Evolutionary conservation across 1,284 basidiomycete species (phyloP).

Genomic region (Vanrija humicola): DNA sequence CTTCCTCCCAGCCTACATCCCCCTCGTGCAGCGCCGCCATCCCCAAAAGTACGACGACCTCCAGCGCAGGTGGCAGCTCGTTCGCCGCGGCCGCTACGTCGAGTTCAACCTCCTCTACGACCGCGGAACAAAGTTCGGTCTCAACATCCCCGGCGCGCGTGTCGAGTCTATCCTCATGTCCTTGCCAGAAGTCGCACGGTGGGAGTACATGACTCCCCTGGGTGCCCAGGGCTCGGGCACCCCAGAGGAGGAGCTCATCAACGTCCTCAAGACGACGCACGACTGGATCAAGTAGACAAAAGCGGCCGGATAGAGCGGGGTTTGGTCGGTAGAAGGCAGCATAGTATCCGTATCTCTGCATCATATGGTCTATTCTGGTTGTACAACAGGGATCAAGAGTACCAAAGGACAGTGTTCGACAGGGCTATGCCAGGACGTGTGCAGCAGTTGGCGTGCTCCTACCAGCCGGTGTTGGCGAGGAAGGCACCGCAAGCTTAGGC

Average conservation of each 20-base stretch:
- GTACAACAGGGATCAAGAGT: too few species aligned
- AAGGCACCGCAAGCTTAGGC: too few species aligned
- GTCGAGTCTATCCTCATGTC: constrained; percentile 91
- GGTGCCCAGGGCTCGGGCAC: constrained; percentile 61
- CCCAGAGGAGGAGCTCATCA: constrained; percentile 66
- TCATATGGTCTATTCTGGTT: too few species aligned
- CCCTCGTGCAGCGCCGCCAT: constrained; percentile 64
- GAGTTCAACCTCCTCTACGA: constrained; percentile 94
- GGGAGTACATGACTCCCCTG: constrained; percentile 88
- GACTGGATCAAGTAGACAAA: constrained; percentile 58
- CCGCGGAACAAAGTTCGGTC: constrained; percentile 64
- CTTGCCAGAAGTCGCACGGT: constrained; percentile 80
- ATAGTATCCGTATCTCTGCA: too few species aligned
- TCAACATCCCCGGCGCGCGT: constrained; percentile 83
- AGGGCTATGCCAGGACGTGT: too few species aligned
- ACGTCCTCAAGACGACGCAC: constrained; percentile 64
- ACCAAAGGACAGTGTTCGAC: too few species aligned
- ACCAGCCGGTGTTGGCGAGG: too few species aligned
- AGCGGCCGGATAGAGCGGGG: background rate
- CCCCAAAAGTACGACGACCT: constrained; percentile 59
- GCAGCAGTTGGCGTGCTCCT: too few species aligned
- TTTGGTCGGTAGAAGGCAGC: background rate
- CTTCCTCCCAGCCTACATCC: constrained; percentile 84
- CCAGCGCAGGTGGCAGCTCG: constrained; percentile 78
- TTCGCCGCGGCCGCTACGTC: constrained; percentile 83